Evolutionary conservation across 352 stramenopile genomes (phyloP).

Genomic region (Phytophthora sp.): DNA sequence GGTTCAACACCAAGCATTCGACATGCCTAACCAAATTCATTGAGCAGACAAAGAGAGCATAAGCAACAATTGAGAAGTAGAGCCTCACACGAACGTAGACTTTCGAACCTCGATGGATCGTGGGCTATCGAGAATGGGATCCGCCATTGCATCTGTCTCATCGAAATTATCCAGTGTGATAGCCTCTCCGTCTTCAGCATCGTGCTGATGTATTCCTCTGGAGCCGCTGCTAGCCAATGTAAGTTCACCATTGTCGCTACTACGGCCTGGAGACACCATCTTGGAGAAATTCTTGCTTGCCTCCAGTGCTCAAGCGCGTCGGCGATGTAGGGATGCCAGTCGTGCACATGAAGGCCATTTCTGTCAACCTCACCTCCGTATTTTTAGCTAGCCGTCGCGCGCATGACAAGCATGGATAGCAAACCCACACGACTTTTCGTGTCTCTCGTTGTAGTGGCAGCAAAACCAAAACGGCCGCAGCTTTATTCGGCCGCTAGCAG

Average conservation of each 20-base stretch:
- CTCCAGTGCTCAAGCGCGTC: background rate
- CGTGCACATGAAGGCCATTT: conserved; percentile 28
- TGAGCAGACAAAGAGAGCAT: background rate
- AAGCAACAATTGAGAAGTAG: background rate
- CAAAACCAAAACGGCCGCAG: conserved; percentile 29
- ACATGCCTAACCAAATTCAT: conserved; percentile 45
- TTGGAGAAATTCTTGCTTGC: background rate
- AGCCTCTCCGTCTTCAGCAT: conserved; percentile 12
- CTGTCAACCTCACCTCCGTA: conserved; percentile 19
- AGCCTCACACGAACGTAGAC: too few relatives aligned
- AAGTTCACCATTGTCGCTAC: conserved; percentile 13
- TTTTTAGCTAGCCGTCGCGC: conserved; percentile 31
- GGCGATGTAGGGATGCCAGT: background rate
- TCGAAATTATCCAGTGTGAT: conserved; percentile 78
- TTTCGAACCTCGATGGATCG: conserved; percentile 54
- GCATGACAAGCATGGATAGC: conserved; percentile 12
- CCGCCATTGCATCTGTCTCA: conserved; percentile 35
- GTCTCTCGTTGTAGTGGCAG: background rate
- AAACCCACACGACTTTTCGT: conserved; percentile 15
- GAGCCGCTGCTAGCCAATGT: background rate
- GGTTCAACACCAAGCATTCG: conserved; percentile 75
- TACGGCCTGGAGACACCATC: conserved; percentile 17
- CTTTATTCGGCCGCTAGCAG: background rate
- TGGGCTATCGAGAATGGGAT: conserved; percentile 66
- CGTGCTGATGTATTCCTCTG: background rate